A percentile compares a stretch with the other conserved stretches of the same genome.
phyloP scores from a whole-genome alignment of 2,329 filamentous ascomycete species.

The Calonectria henricotiae region DNA sequence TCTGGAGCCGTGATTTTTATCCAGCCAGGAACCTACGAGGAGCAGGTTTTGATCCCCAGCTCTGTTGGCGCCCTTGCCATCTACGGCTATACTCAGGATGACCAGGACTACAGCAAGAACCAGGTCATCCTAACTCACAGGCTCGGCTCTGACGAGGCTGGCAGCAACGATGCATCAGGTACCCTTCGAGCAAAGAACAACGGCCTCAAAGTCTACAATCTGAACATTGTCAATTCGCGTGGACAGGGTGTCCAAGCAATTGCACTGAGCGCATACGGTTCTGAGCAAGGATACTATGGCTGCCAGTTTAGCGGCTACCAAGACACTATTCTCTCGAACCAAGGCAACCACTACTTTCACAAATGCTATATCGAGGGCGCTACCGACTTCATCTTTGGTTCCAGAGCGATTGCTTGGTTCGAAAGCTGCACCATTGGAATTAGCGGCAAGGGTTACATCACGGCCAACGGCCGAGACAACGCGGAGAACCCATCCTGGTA shows the following conservation, averaged over 20 bases:
- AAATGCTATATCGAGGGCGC: conserved; percentile 64
- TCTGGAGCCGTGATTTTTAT: conserved; percentile 47
- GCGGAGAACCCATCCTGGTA: conserved; percentile 60
- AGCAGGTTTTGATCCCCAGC: conserved; percentile 69
- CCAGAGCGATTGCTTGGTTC: conserved; percentile 61
- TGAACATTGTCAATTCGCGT: conserved; percentile 67
- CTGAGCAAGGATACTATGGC: conserved; percentile 63
- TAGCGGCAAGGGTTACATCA: conserved; percentile 57
- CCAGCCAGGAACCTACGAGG: conserved; percentile 42
- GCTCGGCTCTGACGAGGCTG: conserved; percentile 57
- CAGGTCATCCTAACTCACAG: conserved; percentile 68
- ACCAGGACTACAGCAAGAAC: conserved; percentile 69
- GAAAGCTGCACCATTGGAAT: conserved; percentile 61
- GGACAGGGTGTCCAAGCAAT: conserved; percentile 65
- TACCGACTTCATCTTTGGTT: conserved; percentile 62
- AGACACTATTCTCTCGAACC: conserved; percentile 66
- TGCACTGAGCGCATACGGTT: conserved; percentile 59
- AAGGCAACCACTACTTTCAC: conserved; percentile 66
- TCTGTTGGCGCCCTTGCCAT: conserved; percentile 69
- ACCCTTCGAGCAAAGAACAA: conserved; percentile 63
- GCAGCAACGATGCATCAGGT: conserved; percentile 69
- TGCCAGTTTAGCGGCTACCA: conserved; percentile 65
- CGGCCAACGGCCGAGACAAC: conserved; percentile 61
- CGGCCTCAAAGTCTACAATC: conserved; percentile 74
- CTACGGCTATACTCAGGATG: conserved; percentile 73